These are phyloP conservation scores for Sarcomyxa edulis DNA, from an alignment of 768 basidiomycete genomes.

Conservation along the genomic window DNA sequence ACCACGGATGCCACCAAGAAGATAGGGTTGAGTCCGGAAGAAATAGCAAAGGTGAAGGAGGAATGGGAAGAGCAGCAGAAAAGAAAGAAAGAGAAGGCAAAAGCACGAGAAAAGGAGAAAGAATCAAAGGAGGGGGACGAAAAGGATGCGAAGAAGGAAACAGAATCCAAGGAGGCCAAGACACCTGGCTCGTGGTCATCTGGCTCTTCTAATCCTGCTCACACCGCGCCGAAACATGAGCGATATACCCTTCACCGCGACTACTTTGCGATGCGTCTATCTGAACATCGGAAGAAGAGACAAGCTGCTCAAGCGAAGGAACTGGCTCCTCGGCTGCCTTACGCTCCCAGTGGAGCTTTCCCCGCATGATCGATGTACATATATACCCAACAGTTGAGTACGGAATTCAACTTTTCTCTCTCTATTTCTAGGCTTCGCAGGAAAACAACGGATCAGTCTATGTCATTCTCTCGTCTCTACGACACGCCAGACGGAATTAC, in stretches of 20 bases:
- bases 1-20: constrained; percentile 26
- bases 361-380: constrained; percentile 1
- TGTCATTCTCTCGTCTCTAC: constrained; percentile 81
- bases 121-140: constrained; percentile 26
- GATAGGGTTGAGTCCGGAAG: constrained; percentile 52
- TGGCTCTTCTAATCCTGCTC: constrained; percentile 21
- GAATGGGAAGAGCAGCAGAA: constrained; percentile 78
- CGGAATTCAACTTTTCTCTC: constrained; percentile 5
- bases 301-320: constrained; percentile 65
- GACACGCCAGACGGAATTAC: too few species aligned
- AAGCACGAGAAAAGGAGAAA: constrained; percentile 32
- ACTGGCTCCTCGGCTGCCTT: constrained; percentile 67
- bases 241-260: constrained; percentile 80
- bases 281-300: constrained; percentile 66
- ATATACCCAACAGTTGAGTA: background rate
- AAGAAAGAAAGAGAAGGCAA: constrained; percentile 48
- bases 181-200: constrained; percentile 21
- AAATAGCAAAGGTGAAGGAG: constrained; percentile 70
- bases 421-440: constrained; percentile 65
- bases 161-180: constrained; percentile 23
- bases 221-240: constrained; percentile 51
- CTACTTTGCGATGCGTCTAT: constrained; percentile 71
- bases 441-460: constrained; percentile 63
- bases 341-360: constrained; percentile 40
- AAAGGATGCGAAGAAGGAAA: constrained; percentile 24